These are phyloP conservation scores for Pythium oligandrum DNA, from an alignment of 352 stramenopile species.

Conservation along the genomic window DNA sequence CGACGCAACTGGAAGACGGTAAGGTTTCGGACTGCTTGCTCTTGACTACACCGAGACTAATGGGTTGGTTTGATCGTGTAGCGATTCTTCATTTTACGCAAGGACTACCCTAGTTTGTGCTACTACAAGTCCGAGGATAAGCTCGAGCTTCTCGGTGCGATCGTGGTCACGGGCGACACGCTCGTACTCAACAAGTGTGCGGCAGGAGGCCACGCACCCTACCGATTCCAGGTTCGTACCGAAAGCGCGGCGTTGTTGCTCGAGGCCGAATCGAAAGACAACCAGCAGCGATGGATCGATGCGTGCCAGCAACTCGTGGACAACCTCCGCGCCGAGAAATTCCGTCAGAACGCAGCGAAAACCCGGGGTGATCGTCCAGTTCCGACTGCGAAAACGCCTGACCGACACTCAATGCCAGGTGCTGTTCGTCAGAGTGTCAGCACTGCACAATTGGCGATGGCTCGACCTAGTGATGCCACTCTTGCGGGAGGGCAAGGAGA, in stretches of 20 bases:
- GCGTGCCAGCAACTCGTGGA: slow-evolving; percentile 65
- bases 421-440: slow-evolving; percentile 3
- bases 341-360: slow-evolving; percentile 11
- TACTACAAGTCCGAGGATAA: slow-evolving; percentile 86
- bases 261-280: slow-evolving; percentile 59
- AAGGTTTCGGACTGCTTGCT: background rate
- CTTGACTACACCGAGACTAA: background rate
- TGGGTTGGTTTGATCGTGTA: slow-evolving; percentile 3
- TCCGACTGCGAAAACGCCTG: too few species aligned
- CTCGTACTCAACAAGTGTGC: slow-evolving; percentile 67
- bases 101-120: slow-evolving; percentile 65
- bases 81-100: slow-evolving; percentile 78
- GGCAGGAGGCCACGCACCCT: slow-evolving; percentile 39
- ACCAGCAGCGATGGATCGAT: slow-evolving; percentile 67
- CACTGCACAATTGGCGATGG: too few species aligned
- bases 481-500: too few species aligned
- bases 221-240: slow-evolving; percentile 65
- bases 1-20: slow-evolving; percentile 83
- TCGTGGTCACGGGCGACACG: slow-evolving; percentile 66
- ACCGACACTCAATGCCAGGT: too few species aligned
- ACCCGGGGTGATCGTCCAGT: too few species aligned
- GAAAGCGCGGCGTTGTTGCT: slow-evolving; percentile 52
- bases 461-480: too few species aligned
- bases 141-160: slow-evolving; percentile 66
- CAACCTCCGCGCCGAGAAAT: slow-evolving; percentile 58